Percentiles rank a stretch among this genome's conserved stretches.
Evolutionary conservation across 306 rosid genomes (phyloP).

Genomic region (Quercus suber): DNA sequence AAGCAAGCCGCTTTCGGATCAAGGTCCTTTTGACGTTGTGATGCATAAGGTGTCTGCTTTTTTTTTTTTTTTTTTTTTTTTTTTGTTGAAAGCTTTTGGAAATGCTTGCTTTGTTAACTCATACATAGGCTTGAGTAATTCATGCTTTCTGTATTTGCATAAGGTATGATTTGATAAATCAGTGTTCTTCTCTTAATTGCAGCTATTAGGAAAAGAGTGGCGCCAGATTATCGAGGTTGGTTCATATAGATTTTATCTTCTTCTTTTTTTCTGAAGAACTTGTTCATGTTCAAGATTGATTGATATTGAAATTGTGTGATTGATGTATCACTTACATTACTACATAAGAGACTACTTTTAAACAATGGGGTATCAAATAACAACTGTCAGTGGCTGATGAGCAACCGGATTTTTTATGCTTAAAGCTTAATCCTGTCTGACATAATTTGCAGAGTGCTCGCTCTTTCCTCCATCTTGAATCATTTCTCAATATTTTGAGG

Average conservation of each 20-base stretch:
- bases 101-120: neutral
- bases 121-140: too few relatives aligned
- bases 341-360: constrained; percentile 13
- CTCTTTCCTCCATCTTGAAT: constrained; percentile 43
- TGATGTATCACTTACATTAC: constrained; percentile 1
- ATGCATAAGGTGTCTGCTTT: constrained; percentile 62
- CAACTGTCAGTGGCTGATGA: constrained; percentile 37
- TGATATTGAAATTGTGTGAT: constrained; percentile 4
- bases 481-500: constrained; percentile 62
- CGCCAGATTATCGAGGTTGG: constrained; percentile 91
- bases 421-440: constrained; percentile 46
- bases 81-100: neutral
- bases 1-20: constrained; percentile 65
- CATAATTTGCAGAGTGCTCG: constrained; percentile 63
- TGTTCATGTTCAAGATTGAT: constrained; percentile 7
- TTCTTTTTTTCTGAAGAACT: neutral
- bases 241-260: neutral
- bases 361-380: constrained; percentile 22
- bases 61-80: neutral
- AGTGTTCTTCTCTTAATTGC: constrained; percentile 26
- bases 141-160: too few relatives aligned
- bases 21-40: constrained; percentile 89
- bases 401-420: constrained; percentile 34
- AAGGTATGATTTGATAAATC: too few relatives aligned
- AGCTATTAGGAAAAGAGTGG: constrained; percentile 89